Conservation (phyloP, 441 rosid genomes). For the Populus hybrid region DNA sequence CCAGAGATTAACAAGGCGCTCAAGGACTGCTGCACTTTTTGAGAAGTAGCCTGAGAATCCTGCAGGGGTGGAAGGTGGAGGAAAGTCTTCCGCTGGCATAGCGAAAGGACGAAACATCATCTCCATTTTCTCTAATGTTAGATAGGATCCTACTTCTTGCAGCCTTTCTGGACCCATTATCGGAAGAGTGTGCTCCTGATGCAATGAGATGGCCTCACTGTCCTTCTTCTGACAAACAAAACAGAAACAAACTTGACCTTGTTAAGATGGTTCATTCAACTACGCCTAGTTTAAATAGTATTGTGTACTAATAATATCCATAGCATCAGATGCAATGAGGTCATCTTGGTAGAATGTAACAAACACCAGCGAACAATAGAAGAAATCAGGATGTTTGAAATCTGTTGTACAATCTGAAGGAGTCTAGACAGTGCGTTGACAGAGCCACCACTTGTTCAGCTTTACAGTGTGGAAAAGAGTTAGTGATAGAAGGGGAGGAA, state of each 20-base stretch:
- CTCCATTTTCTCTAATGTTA: conserved; percentile 88
- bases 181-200: conserved; percentile 95
- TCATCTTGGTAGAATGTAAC: neutral
- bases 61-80: conserved; percentile 85
- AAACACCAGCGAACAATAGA: neutral
- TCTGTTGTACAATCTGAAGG: neutral
- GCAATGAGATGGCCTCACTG: conserved; percentile 76
- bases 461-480: neutral
- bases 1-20: conserved; percentile 97
- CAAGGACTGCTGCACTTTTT: conserved; percentile 93
- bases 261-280: conserved; percentile 4
- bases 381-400: neutral
- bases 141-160: conserved; percentile 90
- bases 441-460: neutral
- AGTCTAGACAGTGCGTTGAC: neutral
- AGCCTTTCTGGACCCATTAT: conserved; percentile 99
- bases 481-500: neutral
- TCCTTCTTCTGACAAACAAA: conserved; percentile 56
- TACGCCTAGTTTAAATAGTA: neutral
- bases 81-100: conserved; percentile 99
- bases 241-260: neutral
- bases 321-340: neutral
- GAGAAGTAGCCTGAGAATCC: conserved; percentile 98
- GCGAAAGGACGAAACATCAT: conserved; percentile 92
- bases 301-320: neutral